These are phyloP conservation scores for Ophiocordyceps camponoti-saundersi DNA, from an alignment of 2,329 filamentous ascomycete genomes.

Conservation along the genomic window DNA sequence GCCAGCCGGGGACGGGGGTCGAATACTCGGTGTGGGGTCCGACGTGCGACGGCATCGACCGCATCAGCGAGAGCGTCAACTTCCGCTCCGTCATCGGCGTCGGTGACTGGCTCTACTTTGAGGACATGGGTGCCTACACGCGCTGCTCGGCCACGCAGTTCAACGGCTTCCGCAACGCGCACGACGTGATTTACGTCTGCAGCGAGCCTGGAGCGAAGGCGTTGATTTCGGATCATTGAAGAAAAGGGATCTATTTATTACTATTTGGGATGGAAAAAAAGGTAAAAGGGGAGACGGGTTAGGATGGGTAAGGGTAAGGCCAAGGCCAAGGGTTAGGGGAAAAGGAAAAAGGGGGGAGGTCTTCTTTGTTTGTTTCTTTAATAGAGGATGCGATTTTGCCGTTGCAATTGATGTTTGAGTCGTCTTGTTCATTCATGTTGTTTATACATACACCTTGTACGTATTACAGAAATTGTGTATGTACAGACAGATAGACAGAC, in stretches of 20 bases:
- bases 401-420: too few species aligned
- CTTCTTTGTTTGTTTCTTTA: too few species aligned
- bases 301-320: too few species aligned
- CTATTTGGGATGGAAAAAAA: neutral
- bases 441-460: too few species aligned
- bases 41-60: conserved; percentile 94
- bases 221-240: conserved; percentile 20
- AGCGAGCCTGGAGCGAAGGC: conserved; percentile 79
- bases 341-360: too few species aligned
- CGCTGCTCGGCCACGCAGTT: conserved; percentile 96
- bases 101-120: conserved; percentile 97
- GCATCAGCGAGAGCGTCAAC: conserved; percentile 67
- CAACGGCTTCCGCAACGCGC: conserved; percentile 88
- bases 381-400: too few species aligned
- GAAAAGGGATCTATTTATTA: too few species aligned
- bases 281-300: conserved; percentile 2
- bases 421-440: too few species aligned
- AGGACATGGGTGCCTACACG: conserved; percentile 97
- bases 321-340: too few species aligned
- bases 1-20: conserved; percentile 31
- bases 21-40: conserved; percentile 98
- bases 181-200: conserved; percentile 87
- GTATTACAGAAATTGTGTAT: too few species aligned
- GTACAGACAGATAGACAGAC: too few species aligned
- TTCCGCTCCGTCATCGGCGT: conserved; percentile 69